Percentiles rank a stretch among this genome's conserved stretches.
Conservation (phyloP, 2,329 filamentous ascomycete species). For the Colletotrichum truncatum region DNA sequence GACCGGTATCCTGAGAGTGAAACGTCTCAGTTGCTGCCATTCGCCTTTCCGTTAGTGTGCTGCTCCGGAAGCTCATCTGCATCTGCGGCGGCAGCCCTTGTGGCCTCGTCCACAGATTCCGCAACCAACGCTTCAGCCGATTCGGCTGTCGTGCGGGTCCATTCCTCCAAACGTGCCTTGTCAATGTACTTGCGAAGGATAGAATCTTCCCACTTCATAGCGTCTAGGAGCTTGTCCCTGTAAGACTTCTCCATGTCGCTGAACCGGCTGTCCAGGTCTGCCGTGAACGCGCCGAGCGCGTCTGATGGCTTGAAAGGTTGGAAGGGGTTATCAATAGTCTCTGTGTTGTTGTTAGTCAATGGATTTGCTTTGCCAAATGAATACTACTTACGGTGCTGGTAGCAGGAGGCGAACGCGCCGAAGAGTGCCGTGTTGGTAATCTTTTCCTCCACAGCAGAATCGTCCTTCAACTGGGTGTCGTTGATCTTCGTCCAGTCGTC, state of each 20-base stretch:
- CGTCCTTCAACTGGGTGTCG: conserved; percentile 78
- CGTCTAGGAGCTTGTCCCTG: conserved; percentile 73
- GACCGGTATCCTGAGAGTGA: not conserved
- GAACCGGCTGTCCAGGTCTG: conserved; percentile 70
- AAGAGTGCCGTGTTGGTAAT: conserved; percentile 75
- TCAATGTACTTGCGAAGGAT: conserved; percentile 71
- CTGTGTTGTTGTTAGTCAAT: conserved; percentile 43
- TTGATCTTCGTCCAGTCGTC: conserved; percentile 88
- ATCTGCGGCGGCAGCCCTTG: conserved; percentile 17
- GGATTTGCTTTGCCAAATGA: conserved; percentile 26
- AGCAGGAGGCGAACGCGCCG: conserved; percentile 70
- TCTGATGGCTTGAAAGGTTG: conserved; percentile 61
- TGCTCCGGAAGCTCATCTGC: not conserved
- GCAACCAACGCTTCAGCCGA: conserved; percentile 46
- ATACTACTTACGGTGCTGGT: conserved; percentile 63
- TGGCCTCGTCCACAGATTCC: conserved; percentile 40
- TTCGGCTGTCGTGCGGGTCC: conserved; percentile 58
- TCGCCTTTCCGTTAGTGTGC: conserved; percentile 28
- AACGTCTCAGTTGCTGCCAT: conserved; percentile 20
- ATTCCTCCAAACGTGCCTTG: conserved; percentile 74
- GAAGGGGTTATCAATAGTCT: conserved; percentile 52
- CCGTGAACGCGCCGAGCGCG: conserved; percentile 67
- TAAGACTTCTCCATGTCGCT: conserved; percentile 68
- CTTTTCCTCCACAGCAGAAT: conserved; percentile 70
- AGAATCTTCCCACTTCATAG: conserved; percentile 78